Base-by-base conservation (phyloP, 2,329 filamentous ascomycete genomes). In the Calonectria montana region DNA sequence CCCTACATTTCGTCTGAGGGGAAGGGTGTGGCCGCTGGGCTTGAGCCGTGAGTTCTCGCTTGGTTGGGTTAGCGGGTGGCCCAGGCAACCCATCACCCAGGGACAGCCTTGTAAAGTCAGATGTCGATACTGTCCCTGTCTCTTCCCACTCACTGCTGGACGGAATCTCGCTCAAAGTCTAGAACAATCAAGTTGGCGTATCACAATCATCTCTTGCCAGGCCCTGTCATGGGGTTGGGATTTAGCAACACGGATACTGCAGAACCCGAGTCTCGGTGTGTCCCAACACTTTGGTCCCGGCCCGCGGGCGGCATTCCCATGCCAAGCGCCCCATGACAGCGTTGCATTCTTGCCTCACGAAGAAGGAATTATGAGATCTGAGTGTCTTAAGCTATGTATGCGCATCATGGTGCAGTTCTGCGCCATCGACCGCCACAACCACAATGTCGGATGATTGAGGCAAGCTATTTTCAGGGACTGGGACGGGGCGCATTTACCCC, bases 61-160 rank as follows among this genome's bases (percentile, higher is more conserved):
- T 63, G 47, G 55, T 65, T 41, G 35, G 65, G 25, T 62, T 76
- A 75, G 70, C 57, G 72, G 68, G 45, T 55, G 71, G 71, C 59
- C 75, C 63, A 68, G 67, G 70, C 63, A 67, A 69, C 21, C 70
- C 23, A 43, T 73, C 48, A 31, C 55, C 67, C 72, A 73, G 76
- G 76, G 66, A 71, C 67, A 76, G 76, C 75, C 76, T 75, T 78
- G 76, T 68, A 75, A 67, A 61, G 27, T 18, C 50, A 53, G 43
- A 45, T 67, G 55, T 45, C 65, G 50, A 29, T 50, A 47, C 65
- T 55, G 47, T 65, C 29, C 37, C 47, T 21, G 39, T 47, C 50
- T 47, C 67, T 69, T 53, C 66, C 66, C 75, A 67, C 31, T 23
- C 75, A 67, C 31, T 23, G 47, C 55, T 29, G 45, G 62, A 57